A percentile compares a stretch with the other conserved stretches of the same genome.
phyloP scores from a whole-genome alignment of 2,329 filamentous ascomycete species.

The Pestalotiopsis sp. region DNA sequence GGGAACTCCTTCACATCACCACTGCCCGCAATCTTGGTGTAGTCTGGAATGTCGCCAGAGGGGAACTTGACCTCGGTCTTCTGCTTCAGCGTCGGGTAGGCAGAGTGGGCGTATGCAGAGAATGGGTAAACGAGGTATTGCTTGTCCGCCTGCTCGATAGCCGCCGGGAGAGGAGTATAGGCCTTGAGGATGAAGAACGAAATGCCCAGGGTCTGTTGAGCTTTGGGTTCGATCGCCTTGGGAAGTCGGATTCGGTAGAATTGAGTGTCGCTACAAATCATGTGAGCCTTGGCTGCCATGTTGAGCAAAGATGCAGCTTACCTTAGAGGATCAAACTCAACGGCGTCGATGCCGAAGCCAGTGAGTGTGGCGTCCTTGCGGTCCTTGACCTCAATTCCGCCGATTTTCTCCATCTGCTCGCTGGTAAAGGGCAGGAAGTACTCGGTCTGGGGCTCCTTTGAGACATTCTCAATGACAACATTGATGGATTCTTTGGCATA shows the following conservation, averaged over 20 bases:
- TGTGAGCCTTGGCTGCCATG: conserved; percentile 24
- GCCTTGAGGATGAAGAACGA: conserved; percentile 80
- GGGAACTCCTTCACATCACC: conserved; percentile 66
- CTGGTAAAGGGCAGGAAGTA: conserved; percentile 90
- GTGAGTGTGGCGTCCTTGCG: conserved; percentile 75
- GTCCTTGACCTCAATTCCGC: conserved; percentile 88
- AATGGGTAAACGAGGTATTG: conserved; percentile 88
- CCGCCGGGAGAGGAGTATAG: conserved; percentile 78
- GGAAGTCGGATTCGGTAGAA: conserved; percentile 86
- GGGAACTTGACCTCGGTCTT: conserved; percentile 96
- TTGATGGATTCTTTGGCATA: conserved; percentile 91
- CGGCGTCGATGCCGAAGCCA: conserved; percentile 69
- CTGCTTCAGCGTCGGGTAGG: conserved; percentile 86
- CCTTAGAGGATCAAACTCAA: conserved; percentile 66
- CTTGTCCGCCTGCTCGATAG: conserved; percentile 80
- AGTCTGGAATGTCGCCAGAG: conserved; percentile 78
- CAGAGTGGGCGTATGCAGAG: conserved; percentile 81
- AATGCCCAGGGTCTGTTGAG: conserved; percentile 85
- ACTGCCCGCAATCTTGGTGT: conserved; percentile 71
- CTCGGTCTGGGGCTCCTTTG: conserved; percentile 76
- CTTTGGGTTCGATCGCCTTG: conserved; percentile 71
- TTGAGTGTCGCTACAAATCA: conserved; percentile 61
- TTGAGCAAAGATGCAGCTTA: conserved; percentile 31
- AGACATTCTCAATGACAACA: conserved; percentile 89
- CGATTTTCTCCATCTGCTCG: conserved; percentile 74